Evolutionary conservation across 192 early-diverging fungal species (phyloP).

Genomic region (Backusella mclennaniae): DNA sequence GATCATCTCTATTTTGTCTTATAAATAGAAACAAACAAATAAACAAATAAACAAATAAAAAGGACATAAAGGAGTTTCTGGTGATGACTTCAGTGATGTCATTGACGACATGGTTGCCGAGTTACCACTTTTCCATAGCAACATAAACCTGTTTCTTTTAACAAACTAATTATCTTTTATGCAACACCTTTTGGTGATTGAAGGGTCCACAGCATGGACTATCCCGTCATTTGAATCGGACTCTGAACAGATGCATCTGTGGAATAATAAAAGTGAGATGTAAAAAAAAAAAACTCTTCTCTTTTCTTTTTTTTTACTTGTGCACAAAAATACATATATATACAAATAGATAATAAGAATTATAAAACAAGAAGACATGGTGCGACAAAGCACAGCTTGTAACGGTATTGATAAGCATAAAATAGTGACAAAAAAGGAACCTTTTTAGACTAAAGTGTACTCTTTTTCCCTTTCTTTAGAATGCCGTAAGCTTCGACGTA

Average conservation of each 20-base stretch:
- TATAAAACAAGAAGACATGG: background rate
- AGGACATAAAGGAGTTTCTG: too few relatives aligned
- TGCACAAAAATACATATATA: background rate
- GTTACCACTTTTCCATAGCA: too few relatives aligned
- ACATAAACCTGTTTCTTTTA: too few relatives aligned
- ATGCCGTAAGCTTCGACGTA: constrained; percentile 8
- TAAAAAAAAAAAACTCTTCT: background rate
- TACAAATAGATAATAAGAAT: background rate
- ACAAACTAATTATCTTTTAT: too few relatives aligned
- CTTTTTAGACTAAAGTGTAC: background rate
- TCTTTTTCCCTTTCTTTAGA: background rate
- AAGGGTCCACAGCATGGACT: too few relatives aligned
- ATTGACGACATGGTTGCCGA: too few relatives aligned
- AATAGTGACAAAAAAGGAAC: background rate
- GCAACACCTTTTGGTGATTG: too few relatives aligned
- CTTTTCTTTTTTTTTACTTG: background rate
- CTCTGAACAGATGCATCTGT: background rate
- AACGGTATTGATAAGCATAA: background rate
- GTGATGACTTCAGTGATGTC: too few relatives aligned
- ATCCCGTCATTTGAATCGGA: background rate
- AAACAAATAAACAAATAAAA: too few relatives aligned
- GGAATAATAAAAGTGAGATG: background rate
- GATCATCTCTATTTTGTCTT: background rate
- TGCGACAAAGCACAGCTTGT: constrained; percentile 9
- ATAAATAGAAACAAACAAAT: too few relatives aligned